Evolutionary conservation across 305 asterid species (phyloP), one percentile per base, ranked within the genome.

Genomic region (Rubia peregrina): DNA sequence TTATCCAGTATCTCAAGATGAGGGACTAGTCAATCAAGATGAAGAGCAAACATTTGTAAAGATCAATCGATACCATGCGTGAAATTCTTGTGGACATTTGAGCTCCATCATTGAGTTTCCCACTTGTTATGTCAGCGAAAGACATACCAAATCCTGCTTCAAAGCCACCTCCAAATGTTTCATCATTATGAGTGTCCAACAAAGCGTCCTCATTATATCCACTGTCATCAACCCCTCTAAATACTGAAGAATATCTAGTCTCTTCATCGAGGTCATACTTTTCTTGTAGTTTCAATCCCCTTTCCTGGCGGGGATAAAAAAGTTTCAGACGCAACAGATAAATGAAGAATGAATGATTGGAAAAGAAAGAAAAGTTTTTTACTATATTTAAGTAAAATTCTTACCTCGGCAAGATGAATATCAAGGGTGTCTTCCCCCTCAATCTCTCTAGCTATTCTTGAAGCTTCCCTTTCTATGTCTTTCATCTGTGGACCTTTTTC

Each of bases 341-440:
- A 40, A 44, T 67, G 14, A 33, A 43, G 68, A 69, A 61, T 16
- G 17, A 51, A 6, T 17, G 11, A 17, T 13, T 22, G 21, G 60
- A 59, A 60, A 41, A 56, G 17, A 49, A 41, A 61, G 16, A 71
- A 70, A 14, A 61, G 7, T 61, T 61, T 60, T 33, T 42, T 69
- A 72, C 48, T 17, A 7, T 44, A 5, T n/a, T 7, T 17, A 12
- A 21, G 46, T 56, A 40, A 9, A 55, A 38, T 21, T 69, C 55
- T 41, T 26, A 95, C 99, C 97, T 95, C 99, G 51, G 99, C 98
- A 38, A 90, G 82, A 85, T 91, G 99, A 83, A 88, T 90, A 85
- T 95, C 98, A 77, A 17, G 81, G 76, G 99, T 95, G n/a, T 86
- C 95, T 82, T 95, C 97, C 7, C 95, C 89, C 89, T 90, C 97